Base-by-base conservation (phyloP, 2,329 filamentous ascomycete species). In the Shiraia sp. region DNA sequence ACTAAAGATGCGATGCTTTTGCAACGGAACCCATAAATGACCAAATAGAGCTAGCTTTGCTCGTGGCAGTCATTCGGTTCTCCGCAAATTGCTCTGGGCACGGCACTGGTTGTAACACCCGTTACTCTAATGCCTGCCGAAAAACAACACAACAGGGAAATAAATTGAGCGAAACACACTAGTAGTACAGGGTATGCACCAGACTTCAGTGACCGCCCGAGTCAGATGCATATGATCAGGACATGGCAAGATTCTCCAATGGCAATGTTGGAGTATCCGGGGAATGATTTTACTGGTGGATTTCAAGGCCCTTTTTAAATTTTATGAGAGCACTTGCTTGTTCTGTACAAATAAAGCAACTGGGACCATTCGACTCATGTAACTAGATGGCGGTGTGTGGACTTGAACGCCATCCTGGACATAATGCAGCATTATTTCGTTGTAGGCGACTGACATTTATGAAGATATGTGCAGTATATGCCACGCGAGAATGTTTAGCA, bases 111-210 rank as follows among this genome's bases (percentile, higher is more conserved):
- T 51, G 55, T 58, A 53, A 57, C 45, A 40, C 42, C 36, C 43
- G 49, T 48, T 49, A 35, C 39, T 26, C 28, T 31, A 33, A 57
- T 58, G 51, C 47, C 32, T 54, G 51, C 22, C 22, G 52, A 39
- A 26, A 51, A 57, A 62, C 49, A 59, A 58, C 45, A 61, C 56
- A 49, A 54, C 52, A 42, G 46, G 45, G 40, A 45, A 34, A 49
- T 63, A 57, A 47, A 67, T 66, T 66, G 62, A 51, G 49, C 47
- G 49, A 60, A 59, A 57, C 49, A 30, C 60, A 54, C 59, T 61
- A 65, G 40, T 36, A 41, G 37, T 25, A 40, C 26, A 47, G 36
- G 27, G 42, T 49, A 36, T 30, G 32, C 35, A 42, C 30, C 40
- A 45, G 39, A 45, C 33, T 39, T 40, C 34, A 42, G 33, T 27